Percentiles rank a stretch among this genome's conserved stretches.
Conservation (phyloP, 1,139 yeast genomes). For the Scheffersomyces parashehatae region DNA sequence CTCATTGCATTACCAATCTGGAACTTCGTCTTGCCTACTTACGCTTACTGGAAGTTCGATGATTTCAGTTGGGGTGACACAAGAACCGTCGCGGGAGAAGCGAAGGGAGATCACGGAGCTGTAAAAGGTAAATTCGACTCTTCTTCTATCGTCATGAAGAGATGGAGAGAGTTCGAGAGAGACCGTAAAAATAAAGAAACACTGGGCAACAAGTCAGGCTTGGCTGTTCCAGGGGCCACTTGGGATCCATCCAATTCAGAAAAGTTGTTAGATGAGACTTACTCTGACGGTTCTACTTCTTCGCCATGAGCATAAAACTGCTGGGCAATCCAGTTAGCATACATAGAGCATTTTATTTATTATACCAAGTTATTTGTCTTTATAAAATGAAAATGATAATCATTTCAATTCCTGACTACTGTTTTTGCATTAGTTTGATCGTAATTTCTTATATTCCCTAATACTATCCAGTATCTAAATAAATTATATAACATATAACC, state of each 20-base stretch:
- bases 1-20: slow-evolving; percentile 85
- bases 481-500: too few relatives aligned
- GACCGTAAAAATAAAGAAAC: slow-evolving; percentile 46
- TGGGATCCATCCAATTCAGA: slow-evolving; percentile 48
- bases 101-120: slow-evolving; percentile 62
- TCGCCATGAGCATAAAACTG: slow-evolving; percentile 12
- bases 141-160: slow-evolving; percentile 80
- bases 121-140: slow-evolving; percentile 86
- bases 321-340: slow-evolving; percentile 1
- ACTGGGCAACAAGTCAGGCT: slow-evolving; percentile 12
- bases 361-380: neutral
- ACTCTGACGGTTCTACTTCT: slow-evolving; percentile 26
- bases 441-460: too few relatives aligned
- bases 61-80: slow-evolving; percentile 99
- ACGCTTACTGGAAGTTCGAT: slow-evolving; percentile 96
- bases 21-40: slow-evolving; percentile 88
- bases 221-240: slow-evolving; percentile 46
- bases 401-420: too few relatives aligned
- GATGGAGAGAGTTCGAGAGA: slow-evolving; percentile 93
- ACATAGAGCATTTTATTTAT: neutral
- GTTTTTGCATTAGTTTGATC: too few relatives aligned
- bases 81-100: slow-evolving; percentile 77
- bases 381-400: too few relatives aligned
- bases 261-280: slow-evolving; percentile 25
- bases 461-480: too few relatives aligned